These are phyloP conservation scores for Jamesozyma gamospora DNA, from an alignment of 805 yeast genomes.

Conservation along the genomic window DNA sequence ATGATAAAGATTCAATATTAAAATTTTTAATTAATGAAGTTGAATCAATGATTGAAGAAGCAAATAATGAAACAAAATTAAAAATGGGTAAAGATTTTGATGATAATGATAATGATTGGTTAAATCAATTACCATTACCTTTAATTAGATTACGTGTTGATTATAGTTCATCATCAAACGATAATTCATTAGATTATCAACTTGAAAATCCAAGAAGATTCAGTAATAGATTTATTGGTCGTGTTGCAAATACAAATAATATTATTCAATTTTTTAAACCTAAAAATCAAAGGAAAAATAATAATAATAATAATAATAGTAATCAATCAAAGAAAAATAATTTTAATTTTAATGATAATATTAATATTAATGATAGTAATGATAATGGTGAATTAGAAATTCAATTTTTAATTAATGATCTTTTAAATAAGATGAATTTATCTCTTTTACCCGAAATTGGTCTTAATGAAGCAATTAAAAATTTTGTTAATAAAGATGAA, in stretches of 20 bases:
- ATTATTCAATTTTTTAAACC: constrained; percentile 62
- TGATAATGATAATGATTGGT: constrained; percentile 12
- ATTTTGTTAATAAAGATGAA: constrained; percentile 76
- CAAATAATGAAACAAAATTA: constrained; percentile 40
- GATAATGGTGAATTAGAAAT: constrained; percentile 40
- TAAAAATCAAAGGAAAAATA: constrained; percentile 14
- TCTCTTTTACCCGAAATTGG: constrained; percentile 67
- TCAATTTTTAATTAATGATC: constrained; percentile 52
- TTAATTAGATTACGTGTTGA: constrained; percentile 76
- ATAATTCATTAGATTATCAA: constrained; percentile 49
- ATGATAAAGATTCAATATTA: constrained; percentile 51
- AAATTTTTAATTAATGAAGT: constrained; percentile 53
- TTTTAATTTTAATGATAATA: background rate
- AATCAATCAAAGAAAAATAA: constrained; percentile 1
- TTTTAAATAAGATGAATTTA: constrained; percentile 52
- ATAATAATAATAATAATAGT: constrained; percentile 4
- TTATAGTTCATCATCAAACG: constrained; percentile 47
- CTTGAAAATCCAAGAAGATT: constrained; percentile 86
- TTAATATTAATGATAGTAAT: constrained; percentile 5
- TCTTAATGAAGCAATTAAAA: constrained; percentile 59
- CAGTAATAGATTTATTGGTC: constrained; percentile 82
- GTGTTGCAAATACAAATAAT: constrained; percentile 84
- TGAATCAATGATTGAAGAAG: constrained; percentile 53
- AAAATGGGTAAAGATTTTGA: constrained; percentile 17
- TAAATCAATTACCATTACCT: constrained; percentile 58